Conservation (phyloP, 2,329 filamentous ascomycete species). For the Talaromyces sp. region DNA sequence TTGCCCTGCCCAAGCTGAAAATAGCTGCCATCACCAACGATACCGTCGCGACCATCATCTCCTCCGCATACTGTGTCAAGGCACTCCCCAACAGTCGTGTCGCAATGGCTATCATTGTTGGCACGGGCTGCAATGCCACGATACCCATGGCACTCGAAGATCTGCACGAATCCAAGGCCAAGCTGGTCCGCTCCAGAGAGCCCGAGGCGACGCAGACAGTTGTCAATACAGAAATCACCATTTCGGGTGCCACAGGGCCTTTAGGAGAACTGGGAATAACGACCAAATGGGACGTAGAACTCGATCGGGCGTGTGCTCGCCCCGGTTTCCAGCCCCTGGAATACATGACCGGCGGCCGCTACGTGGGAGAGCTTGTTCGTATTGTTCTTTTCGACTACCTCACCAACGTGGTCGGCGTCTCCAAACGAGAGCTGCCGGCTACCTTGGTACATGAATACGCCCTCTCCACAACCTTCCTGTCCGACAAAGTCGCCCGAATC, state of each 20-base stretch:
- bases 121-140: conserved; percentile 76
- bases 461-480: conserved; percentile 67
- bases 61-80: conserved; percentile 67
- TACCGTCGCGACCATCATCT: conserved; percentile 71
- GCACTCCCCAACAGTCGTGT: conserved; percentile 58
- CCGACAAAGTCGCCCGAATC: conserved; percentile 58
- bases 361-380: conserved; percentile 70
- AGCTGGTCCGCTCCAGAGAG: conserved; percentile 42
- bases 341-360: conserved; percentile 76
- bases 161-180: conserved; percentile 60
- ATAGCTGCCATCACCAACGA: conserved; percentile 78
- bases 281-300: conserved; percentile 63
- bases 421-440: conserved; percentile 45
- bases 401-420: conserved; percentile 37
- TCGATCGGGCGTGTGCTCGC: conserved; percentile 62
- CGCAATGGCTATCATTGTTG: conserved; percentile 74
- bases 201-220: conserved; percentile 59
- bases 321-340: conserved; percentile 78
- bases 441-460: conserved; percentile 55
- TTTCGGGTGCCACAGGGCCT: conserved; percentile 67
- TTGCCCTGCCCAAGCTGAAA: conserved; percentile 58
- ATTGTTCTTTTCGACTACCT: conserved; percentile 65
- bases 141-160: conserved; percentile 62
- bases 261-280: conserved; percentile 56
- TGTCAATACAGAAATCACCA: conserved; percentile 81